phyloP scores from a whole-genome alignment of 139 green algal species.

The Auxenochlorella protothecoides region DNA sequence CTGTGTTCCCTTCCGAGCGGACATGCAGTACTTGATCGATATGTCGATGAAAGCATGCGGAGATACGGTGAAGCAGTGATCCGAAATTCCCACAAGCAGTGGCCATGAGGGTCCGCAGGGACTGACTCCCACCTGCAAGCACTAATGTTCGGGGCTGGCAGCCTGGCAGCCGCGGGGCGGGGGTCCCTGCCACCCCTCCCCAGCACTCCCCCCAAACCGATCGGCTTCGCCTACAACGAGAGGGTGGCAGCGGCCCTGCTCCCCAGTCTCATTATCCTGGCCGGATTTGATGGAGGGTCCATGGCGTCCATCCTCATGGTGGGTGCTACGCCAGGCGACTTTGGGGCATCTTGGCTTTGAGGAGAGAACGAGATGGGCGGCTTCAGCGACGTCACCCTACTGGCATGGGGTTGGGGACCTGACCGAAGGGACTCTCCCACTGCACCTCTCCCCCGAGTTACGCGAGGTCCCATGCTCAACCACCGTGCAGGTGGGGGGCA shows the following conservation, averaged over 20 bases:
- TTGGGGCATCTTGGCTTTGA: too few relatives aligned
- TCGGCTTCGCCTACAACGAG: conserved; percentile 61
- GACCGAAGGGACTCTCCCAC: too few relatives aligned
- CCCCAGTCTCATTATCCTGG: conserved; percentile 61
- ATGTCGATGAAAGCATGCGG: too few relatives aligned
- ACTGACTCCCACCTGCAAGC: neutral
- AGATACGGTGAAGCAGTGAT: too few relatives aligned
- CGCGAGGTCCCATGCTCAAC: neutral
- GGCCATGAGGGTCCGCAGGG: neutral
- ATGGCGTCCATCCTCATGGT: conserved; percentile 52
- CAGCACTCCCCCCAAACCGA: neutral
- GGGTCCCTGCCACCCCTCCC: neutral
- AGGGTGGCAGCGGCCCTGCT: conserved; percentile 61
- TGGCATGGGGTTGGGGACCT: too few relatives aligned
- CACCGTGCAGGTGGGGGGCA: conserved; percentile 41
- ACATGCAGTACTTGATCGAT: too few relatives aligned
- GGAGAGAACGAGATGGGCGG: too few relatives aligned
- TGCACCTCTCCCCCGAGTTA: too few relatives aligned
- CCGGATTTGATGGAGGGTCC: conserved; percentile 46
- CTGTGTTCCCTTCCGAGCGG: too few relatives aligned
- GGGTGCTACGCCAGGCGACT: conserved; percentile 2
- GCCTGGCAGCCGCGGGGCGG: neutral
- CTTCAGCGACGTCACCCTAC: too few relatives aligned
- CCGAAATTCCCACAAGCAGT: neutral
- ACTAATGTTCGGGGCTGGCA: neutral